Evolutionary conservation across 2,329 filamentous ascomycete genomes (phyloP), one percentile per base, ranked within the genome.

Genomic region (Davidsoniella neocaledoniae): DNA sequence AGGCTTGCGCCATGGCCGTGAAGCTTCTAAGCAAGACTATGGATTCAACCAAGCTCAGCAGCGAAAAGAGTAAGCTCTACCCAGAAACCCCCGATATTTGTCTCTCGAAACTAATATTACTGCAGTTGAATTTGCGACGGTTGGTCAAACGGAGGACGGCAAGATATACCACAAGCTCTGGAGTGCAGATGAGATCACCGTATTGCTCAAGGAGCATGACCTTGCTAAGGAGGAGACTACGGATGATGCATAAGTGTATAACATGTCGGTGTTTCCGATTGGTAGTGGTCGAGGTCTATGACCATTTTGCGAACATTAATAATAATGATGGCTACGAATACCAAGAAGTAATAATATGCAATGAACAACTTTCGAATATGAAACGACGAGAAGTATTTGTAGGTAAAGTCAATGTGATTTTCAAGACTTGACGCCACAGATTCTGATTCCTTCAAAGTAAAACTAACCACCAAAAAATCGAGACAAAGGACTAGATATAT

Each of bases 11-110:
- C 49, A 83, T 95, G 74, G 91, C 91, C 9, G 91, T 98, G 64
- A 98, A 98, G 76, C 91, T 98, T 55, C 70, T 98, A 57, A 96
- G 91, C 76, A 98, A 98, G 80, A 98, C 91, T 5, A 98, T 98
- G 93, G 91, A 98, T 66, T 94, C 88, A 50, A 96, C 90, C 49
- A 98, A 95, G 74, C 70, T 98, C 63, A 95, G 87, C 72, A 94
- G 87, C 63, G 91, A 98, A 76, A 98, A 98, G 78, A 94, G 88
- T 94, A 70, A 66, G 85, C 29, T 12, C 29, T 12, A 33, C 9
- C 29, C 73, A 3, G 48, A 58, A 45, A 63, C 57, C 62, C 14
- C 16, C 19, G 19, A 19, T 14, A 12, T 21, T 17, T 21, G n/a
- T 9, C 14, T 14, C 14, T 39, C n/a, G n/a, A 26, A 17, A 7